Base-by-base conservation (phyloP, 2,329 filamentous ascomycete genomes). In the Cladosporium velox region DNA sequence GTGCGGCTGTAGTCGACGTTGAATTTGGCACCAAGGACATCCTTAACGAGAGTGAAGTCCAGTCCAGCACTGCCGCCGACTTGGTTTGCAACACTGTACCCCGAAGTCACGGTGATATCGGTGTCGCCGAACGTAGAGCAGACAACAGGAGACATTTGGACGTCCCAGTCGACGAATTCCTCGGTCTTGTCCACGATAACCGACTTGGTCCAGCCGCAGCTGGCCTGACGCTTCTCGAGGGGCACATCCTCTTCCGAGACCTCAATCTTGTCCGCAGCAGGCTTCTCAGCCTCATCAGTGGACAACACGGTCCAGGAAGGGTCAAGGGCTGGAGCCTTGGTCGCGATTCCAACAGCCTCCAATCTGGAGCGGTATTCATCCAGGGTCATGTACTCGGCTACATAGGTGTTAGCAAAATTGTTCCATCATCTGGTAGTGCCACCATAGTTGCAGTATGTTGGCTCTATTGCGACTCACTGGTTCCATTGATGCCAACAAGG, bases 81-180 rank as follows among this genome's bases (percentile, higher is more conserved):
- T 18, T 6, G 10, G 41, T 47, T 47, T 38, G 68, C 55, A 30
- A 70, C 65, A 10, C 8, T 35, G n/a, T 59, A 67, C 21, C 67
- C 68, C 30, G 30, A 35, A 30, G 58, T 58, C 32, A 68, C 63
- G 28, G 49, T 64, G 14, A 68, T 67, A 41, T 65, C 64, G 18
- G 67, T 66, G 44, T 57, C 41, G 41, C 41, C 41, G 21, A 38
- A 26, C 14, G 14, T 34, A 24, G 63, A 65, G 47, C 68, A 68
- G 38, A 61, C 65, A 10, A 70, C 67, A 30, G 60, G 66, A 26
- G 68, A 70, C 68, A 70, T 70, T 35, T 68, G 68, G 18, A 68
- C 64, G 54, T 70, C 67, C 67, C 67, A 68, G 34, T 70, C 68
- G 24, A 68, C 59, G 57, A 70, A 70, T n/a, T 21, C n/a, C 41